Percentiles rank a stretch among this genome's conserved stretches.
phyloP scores from a whole-genome alignment of 2,329 filamentous ascomycete species.

The Diplodia seriata region DNA sequence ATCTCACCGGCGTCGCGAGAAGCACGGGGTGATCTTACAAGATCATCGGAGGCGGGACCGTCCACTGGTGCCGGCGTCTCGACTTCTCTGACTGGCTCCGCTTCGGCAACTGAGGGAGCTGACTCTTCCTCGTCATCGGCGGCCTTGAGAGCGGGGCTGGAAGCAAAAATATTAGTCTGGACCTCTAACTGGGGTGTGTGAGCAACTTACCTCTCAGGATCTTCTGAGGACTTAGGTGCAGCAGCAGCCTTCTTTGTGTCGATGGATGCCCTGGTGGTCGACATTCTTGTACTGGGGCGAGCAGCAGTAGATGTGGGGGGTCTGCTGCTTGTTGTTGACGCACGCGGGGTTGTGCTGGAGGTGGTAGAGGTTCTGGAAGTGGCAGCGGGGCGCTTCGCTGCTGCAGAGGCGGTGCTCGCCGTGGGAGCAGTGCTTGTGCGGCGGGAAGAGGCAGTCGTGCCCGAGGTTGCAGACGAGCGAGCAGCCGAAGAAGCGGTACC shows the following conservation, averaged over 20 bases:
- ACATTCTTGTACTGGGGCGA: constrained; percentile 29
- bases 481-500: constrained; percentile 26
- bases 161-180: background rate
- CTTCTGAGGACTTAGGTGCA: constrained; percentile 3
- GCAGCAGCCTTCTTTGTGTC: constrained; percentile 22
- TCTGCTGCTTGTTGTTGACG: background rate
- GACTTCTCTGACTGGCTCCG: constrained; percentile 4
- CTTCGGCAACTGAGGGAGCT: constrained; percentile 13
- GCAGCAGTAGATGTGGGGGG: constrained; percentile 13
- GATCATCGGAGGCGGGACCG: constrained; percentile 10
- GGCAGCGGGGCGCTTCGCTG: constrained; percentile 15
- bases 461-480: constrained; percentile 19
- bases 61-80: constrained; percentile 20
- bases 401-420: constrained; percentile 9
- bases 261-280: constrained; percentile 2
- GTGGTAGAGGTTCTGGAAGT: constrained; percentile 9
- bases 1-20: constrained; percentile 30
- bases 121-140: constrained; percentile 21
- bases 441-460: constrained; percentile 6
- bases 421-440: constrained; percentile 15
- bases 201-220: constrained; percentile 21
- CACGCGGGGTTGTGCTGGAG: constrained; percentile 15
- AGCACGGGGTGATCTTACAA: constrained; percentile 27
- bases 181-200: background rate
- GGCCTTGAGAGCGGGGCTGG: constrained; percentile 2